Evolutionary conservation across 176 grass and related monocot genomes (phyloP).

Genomic region (Chrysopogon serrulatus): DNA sequence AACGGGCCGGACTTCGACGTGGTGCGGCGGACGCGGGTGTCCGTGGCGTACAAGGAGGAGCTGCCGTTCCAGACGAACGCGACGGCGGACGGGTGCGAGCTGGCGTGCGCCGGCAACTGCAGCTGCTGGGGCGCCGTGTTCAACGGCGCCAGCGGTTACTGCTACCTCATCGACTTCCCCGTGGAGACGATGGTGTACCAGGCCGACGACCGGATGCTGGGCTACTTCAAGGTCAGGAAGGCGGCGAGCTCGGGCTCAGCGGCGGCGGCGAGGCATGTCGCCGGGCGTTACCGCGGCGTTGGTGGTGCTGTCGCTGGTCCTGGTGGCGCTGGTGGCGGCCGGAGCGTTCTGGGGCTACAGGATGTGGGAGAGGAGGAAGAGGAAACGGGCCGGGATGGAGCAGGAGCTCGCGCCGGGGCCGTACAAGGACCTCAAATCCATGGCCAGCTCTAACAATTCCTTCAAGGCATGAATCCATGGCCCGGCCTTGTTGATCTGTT

Average conservation of each 20-base stretch:
- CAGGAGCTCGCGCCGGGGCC: constrained; percentile 51
- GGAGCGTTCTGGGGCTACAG: constrained; percentile 35
- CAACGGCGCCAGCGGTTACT: constrained; percentile 38
- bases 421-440: constrained; percentile 66
- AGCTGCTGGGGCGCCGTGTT: constrained; percentile 57
- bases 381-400: constrained; percentile 23
- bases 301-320: constrained; percentile 29
- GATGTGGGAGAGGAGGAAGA: constrained; percentile 7
- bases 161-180: constrained; percentile 61
- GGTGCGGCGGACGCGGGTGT: constrained; percentile 40
- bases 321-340: constrained; percentile 21
- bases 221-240: constrained; percentile 67
- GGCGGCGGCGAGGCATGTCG: constrained; percentile 6
- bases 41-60: constrained; percentile 55
- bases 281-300: constrained; percentile 10
- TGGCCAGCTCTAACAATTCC: constrained; percentile 34
- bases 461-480: constrained; percentile 26
- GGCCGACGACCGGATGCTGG: constrained; percentile 50
- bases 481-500: too few relatives aligned
- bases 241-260: background rate
- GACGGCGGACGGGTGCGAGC: constrained; percentile 44
- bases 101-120: constrained; percentile 47
- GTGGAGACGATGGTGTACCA: constrained; percentile 60
- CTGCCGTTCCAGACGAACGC: constrained; percentile 24
- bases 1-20: constrained; percentile 22